Evolutionary conservation across 257 asterid species (phyloP).

Genomic region (Gentiana macrophylla): DNA sequence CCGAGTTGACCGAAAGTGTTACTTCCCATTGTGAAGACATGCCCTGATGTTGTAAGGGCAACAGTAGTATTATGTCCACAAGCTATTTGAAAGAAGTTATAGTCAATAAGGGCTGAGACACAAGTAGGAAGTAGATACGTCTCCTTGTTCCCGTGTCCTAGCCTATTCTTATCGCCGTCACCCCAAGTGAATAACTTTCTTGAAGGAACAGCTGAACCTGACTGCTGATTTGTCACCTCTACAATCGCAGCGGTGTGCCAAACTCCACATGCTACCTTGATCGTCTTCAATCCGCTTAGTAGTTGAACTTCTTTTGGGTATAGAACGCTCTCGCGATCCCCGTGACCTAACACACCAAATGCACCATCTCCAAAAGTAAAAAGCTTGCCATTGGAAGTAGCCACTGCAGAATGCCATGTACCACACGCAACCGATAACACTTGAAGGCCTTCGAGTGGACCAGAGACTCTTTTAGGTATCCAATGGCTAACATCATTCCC

Average conservation of each 20-base stretch:
- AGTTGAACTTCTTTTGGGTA: conserved; percentile 53
- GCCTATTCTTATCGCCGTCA: conserved; percentile 65
- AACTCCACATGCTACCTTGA: conserved; percentile 54
- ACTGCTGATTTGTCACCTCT: conserved; percentile 25
- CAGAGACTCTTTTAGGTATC: conserved; percentile 51
- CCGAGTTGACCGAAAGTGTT: conserved; percentile 33
- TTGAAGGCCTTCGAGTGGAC: conserved; percentile 38
- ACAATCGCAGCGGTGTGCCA: conserved; percentile 82
- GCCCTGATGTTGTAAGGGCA: conserved; percentile 54
- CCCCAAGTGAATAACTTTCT: conserved; percentile 81
- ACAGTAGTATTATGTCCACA: conserved; percentile 65
- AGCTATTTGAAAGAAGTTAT: conserved; percentile 42
- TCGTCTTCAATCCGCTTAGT: conserved; percentile 36
- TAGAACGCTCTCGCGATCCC: conserved; percentile 36
- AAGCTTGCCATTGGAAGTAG: conserved; percentile 45
- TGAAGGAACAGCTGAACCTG: conserved; percentile 17
- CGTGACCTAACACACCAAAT: conserved; percentile 77
- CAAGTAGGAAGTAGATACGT: conserved; percentile 32
- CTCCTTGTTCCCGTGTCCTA: conserved; percentile 53
- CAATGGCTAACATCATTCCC: conserved; percentile 50
- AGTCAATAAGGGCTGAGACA: conserved; percentile 22
- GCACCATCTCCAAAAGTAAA: conserved; percentile 80
- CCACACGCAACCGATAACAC: conserved; percentile 54
- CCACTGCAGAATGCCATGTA: conserved; percentile 73
- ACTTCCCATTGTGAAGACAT: conserved; percentile 54